Base-by-base conservation (phyloP, 441 rosid species). In the Populus hybrid region DNA sequence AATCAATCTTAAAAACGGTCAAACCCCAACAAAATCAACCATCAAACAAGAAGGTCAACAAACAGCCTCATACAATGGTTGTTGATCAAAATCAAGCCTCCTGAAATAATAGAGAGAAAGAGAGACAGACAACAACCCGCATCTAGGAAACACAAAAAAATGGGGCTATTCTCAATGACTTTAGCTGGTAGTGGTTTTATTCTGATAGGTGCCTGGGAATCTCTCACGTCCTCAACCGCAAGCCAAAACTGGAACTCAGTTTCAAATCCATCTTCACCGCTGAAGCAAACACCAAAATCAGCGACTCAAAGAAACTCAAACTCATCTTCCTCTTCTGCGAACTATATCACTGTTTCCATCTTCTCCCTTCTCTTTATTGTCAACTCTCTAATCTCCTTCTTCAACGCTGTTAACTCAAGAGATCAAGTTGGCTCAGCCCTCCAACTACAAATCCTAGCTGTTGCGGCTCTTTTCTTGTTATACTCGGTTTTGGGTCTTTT, bases 391-490 rank as follows among this genome's bases (percentile, higher is more conserved):
- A 73, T 87, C 77, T 90, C 98, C 7, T 67, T 88, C 74, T 82
- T 88, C 79, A 81, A 82, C 71, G 92, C 97, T 24, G 16, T 83
- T 77, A 68, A 73, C 72, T 83, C 91, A 4, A 70, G 66, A 0
- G 97, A 95, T 79, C 82, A 87, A 79, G 85, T 95, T 78, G 97
- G 98, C 26, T 89, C 85, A 3, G 86, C 83, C 79, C 82, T 91
- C 46, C 97, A 91, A 63, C 79, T 93, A 14, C 99, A 92, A 85
- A 75, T 88, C 74, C 67, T 91, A 9, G 87, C 94, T 0, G 80
- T 91, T 65, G 84, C 91, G 24, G 79, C 81, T 24, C 85, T 92
- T 46, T 92, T 95, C 78, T 59, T 89, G 36, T 26, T 87, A 24
- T 93, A 88, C 84, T 80, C 98, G 38, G 69, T 89, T 70, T 40